Percentiles rank a stretch among this genome's conserved stretches.
Evolutionary conservation across 2,329 filamentous ascomycete genomes (phyloP).

Genomic region (Alternaria triticimaculans): DNA sequence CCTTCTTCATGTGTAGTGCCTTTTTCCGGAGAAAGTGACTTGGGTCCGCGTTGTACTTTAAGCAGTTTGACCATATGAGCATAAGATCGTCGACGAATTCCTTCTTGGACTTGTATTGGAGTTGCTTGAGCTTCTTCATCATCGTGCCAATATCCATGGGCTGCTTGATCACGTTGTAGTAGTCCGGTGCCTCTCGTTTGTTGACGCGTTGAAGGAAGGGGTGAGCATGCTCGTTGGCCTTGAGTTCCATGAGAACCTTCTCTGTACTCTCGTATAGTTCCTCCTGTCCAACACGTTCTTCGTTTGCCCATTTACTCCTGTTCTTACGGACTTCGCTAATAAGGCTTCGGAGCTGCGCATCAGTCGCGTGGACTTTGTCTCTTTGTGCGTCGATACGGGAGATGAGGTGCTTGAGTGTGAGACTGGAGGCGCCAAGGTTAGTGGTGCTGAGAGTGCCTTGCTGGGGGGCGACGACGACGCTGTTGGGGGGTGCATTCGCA

Average conservation of each 20-base stretch:
- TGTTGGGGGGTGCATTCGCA: conserved; percentile 57
- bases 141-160: conserved; percentile 98
- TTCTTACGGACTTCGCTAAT: conserved; percentile 99
- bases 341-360: conserved; percentile 86
- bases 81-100: conserved; percentile 95
- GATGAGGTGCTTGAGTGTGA: conserved; percentile 96
- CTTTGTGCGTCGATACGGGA: conserved; percentile 93
- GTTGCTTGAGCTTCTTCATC: conserved; percentile 91
- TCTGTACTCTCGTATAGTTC: conserved; percentile 96
- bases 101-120: conserved; percentile 70
- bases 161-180: conserved; percentile 90
- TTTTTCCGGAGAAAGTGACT: conserved; percentile 88
- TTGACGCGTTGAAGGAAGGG: conserved; percentile 94
- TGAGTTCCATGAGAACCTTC: conserved; percentile 95
- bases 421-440: conserved; percentile 92
- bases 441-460: conserved; percentile 91
- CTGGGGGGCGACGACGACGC: conserved; percentile 63
- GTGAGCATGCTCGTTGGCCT: conserved; percentile 97
- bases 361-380: conserved; percentile 86
- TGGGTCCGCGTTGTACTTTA: conserved; percentile 92
- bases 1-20: conserved; percentile 94
- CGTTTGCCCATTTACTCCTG: conserved; percentile 97
- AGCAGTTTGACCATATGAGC: conserved; percentile 95
- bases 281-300: conserved; percentile 96
- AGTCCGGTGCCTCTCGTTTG: conserved; percentile 96